These are phyloP conservation scores for Castanea sativa DNA, from an alignment of 306 rosid species.

Conservation along the genomic window DNA sequence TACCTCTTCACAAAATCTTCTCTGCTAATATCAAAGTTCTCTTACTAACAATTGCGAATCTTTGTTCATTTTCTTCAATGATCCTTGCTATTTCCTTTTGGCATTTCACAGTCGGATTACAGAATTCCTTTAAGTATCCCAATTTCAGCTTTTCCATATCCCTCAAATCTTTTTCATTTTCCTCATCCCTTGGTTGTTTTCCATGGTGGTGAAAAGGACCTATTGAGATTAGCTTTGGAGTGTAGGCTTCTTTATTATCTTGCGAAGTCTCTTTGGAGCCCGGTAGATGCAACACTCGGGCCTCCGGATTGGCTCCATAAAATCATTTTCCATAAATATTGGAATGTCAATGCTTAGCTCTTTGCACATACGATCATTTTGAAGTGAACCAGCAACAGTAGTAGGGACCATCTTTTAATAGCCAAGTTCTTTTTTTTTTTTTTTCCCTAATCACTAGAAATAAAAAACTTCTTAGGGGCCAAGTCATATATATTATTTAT, in stretches of 20 bases:
- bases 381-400: too few species aligned
- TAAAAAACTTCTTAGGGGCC: too few species aligned
- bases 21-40: background rate
- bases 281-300: constrained; percentile 16
- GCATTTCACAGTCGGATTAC: background rate
- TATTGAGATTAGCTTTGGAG: constrained; percentile 20
- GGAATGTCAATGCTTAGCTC: too few species aligned
- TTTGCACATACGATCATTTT: too few species aligned
- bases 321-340: too few species aligned
- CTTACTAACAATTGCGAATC: background rate
- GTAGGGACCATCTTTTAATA: too few species aligned
- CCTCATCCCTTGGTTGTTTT: background rate
- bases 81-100: background rate
- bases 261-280: constrained; percentile 17
- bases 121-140: background rate
- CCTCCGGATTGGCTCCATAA: background rate
- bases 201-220: constrained; percentile 20
- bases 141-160: background rate
- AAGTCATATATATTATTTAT: too few species aligned
- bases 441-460: too few species aligned
- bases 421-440: too few species aligned
- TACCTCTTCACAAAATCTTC: background rate
- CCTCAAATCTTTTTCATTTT: background rate
- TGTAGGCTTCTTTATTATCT: constrained; percentile 16
- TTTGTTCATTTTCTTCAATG: background rate